Evolutionary conservation across 176 grass and related monocot species (phyloP), one percentile per base, ranked within the genome.

Genomic region (Oryza meridionalis): DNA sequence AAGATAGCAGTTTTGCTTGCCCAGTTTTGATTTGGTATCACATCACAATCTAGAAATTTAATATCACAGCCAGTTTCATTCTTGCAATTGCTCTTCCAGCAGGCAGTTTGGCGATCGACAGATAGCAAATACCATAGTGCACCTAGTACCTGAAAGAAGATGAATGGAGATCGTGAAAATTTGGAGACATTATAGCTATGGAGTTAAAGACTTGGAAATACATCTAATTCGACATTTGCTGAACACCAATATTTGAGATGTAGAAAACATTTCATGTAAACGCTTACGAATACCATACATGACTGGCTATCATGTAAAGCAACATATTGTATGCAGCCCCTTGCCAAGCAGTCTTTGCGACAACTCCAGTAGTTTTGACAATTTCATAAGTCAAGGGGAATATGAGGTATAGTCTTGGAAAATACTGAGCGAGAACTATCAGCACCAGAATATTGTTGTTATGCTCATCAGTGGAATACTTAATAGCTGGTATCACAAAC

Each of bases 281-380:
- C 42, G 46, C 2, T 65, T 89, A 49, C 0, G 32, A 27, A 65
- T 83, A 83, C 25, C 87, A 19, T 94, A 96, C 96, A 92, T 99
- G 96, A 83, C 96, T 99, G 25, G 96, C 96, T 82, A 99, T 99
- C 89, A 99, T 85, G 72, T 99, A 99, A 55, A 99, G 96, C 32
- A 95, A 61, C 32, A 99, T 78, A 85, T 99, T 99, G 78, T 96
- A 99, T n/a, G 88, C 96, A 78, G 96, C 96, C 55, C 93, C 96
- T 82, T 88, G 86, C 96, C 96, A 99, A 38, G 88, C 96, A 65
- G 96, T 94, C 93, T 96, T 99, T 35, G 93, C 84, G 25, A 99
- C 91, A 85, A 99, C 86, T 84, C 96, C 96, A 76, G 91, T 93
- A 67, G 96, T 62, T 85, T 99, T 99, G 79, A 94, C 35, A 53